These are phyloP conservation scores for Geranomyces variabilis DNA, from an alignment of 192 early-diverging fungal species.

Conservation along the genomic window DNA sequence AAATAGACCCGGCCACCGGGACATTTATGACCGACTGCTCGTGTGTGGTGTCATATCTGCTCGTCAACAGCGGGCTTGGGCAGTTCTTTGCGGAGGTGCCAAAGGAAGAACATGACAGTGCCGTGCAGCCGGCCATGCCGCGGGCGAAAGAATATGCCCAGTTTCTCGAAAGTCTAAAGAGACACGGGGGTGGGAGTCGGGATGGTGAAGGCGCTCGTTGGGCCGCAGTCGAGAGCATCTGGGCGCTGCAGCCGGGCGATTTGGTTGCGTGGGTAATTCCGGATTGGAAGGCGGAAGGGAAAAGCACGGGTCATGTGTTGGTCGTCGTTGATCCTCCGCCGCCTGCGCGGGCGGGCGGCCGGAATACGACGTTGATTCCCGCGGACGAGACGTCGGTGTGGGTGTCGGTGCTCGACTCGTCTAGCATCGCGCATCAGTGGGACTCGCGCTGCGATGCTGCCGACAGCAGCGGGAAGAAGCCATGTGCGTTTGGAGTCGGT, in stretches of 20 bases:
- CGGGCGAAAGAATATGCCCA: conserved; percentile 28
- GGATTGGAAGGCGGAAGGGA: neutral
- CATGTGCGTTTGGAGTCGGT: conserved; percentile 14
- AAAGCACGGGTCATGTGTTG: conserved; percentile 24
- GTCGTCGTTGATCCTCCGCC: conserved; percentile 9
- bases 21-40: conserved; percentile 29
- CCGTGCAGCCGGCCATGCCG: conserved; percentile 26
- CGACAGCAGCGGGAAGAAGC: neutral
- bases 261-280: conserved; percentile 30
- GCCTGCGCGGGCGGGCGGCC: no score
- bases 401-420: conserved; percentile 23
- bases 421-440: conserved; percentile 12
- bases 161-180: conserved; percentile 3
- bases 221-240: neutral
- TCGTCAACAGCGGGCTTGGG: neutral
- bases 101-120: conserved; percentile 16
- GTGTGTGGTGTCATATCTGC: conserved; percentile 29
- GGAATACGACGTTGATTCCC: neutral
- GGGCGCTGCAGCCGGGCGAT: conserved; percentile 18
- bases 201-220: neutral
- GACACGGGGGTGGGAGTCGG: no score
- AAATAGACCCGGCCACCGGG: conserved; percentile 13
- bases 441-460: conserved; percentile 13
- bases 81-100: conserved; percentile 18
- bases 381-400: conserved; percentile 10